Conservation (phyloP, 441 rosid genomes). For the Pelargonium myrrhifolium region DNA sequence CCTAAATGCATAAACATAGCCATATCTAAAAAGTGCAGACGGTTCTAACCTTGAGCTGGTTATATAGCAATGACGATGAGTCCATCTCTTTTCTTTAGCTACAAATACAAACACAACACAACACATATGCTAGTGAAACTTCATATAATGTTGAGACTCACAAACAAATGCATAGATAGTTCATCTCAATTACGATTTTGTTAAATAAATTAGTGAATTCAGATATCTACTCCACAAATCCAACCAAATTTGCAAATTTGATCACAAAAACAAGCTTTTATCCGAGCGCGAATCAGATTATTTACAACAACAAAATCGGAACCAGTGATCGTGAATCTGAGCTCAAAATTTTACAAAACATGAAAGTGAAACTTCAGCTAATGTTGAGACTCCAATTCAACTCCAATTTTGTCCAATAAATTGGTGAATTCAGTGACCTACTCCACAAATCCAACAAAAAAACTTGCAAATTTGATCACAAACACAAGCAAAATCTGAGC, state of each 20-base stretch:
- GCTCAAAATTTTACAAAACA: too few relatives aligned
- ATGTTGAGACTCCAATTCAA: too few relatives aligned
- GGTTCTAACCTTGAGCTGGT: constrained; percentile 52
- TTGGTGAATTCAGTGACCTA: not conserved
- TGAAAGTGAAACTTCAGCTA: too few relatives aligned
- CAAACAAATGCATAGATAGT: not conserved
- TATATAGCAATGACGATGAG: constrained; percentile 37
- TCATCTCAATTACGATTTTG: not conserved
- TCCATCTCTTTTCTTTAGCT: constrained; percentile 29
- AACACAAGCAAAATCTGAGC: not conserved
- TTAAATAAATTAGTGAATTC: not conserved
- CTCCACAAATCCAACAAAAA: not conserved
- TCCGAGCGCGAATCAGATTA: too few relatives aligned
- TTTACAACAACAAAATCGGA: too few relatives aligned
- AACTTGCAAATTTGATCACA: not conserved
- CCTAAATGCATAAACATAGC: too few relatives aligned
- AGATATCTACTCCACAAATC: too few relatives aligned
- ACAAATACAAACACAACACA: not conserved
- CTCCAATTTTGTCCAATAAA: too few relatives aligned
- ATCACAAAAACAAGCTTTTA: too few relatives aligned
- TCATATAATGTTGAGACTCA: not conserved
- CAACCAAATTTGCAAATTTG: too few relatives aligned
- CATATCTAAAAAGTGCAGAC: not conserved
- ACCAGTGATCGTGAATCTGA: too few relatives aligned
- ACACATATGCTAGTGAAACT: not conserved